Base-by-base conservation (phyloP, 352 stramenopile genomes). In the Phytophthora hibernalis region DNA sequence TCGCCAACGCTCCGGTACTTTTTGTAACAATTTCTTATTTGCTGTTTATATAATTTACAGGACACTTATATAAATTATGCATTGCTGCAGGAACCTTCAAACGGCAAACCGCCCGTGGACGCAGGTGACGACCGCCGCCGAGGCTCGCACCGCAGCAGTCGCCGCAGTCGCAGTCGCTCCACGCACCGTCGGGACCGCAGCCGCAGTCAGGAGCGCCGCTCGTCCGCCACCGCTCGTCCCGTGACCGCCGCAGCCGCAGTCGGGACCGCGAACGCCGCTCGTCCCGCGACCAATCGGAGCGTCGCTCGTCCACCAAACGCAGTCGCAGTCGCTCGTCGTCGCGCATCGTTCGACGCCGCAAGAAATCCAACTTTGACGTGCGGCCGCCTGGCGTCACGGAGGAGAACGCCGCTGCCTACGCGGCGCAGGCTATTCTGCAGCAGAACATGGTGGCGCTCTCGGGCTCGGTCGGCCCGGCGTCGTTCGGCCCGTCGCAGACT, bases 351-450 rank as follows among this genome's bases (percentile, higher is more conserved):
- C 79, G 81, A 33, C 78, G 80, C 45, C 75, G 82, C 50, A 86
- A 88, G 63, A 90, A 92, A 79, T 89, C 76, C 69, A 92, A 91
- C 62, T 95, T 95, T 72, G 87, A 95, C 61, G 84, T 95, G 68
- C 77, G 80, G 2, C 87, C 87, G 43, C 83, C 87, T 3, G 87
- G 87, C 30, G 87, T 95, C 8, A 95, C 85, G 11, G 82, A 93
- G 15, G 85, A 95, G 54, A 95, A 92, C 50, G 87, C 87, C 11
- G 87, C 87, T 2, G 85, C 87, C 12, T 95, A 91, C 55, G 87
- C 87, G 7, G 87, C 87, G n/a, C 85, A 95, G 55, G 83, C 81
- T 11, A 95, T 95, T 53, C 50, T 95, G 51, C 85, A 95, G 74
- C 85, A 93, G 57, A 95, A 91, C 65, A 87, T 95, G 80, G 82